Conservation (phyloP, 2,329 filamentous ascomycete genomes). For the Triangularia verruculosa region DNA sequence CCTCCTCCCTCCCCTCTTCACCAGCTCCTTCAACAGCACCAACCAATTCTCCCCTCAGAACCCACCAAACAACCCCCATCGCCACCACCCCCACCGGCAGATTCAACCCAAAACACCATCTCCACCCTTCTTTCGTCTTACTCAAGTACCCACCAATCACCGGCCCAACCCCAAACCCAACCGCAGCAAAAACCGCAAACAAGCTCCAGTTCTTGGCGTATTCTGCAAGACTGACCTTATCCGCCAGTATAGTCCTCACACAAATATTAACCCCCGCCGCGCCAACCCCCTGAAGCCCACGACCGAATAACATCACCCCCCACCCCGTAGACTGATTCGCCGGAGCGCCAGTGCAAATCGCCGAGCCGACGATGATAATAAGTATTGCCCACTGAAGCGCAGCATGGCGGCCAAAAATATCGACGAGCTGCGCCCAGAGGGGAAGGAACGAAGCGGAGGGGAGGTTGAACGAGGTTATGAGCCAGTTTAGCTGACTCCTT, state of each 20-base stretch:
- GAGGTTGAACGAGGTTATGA: constrained; percentile 68
- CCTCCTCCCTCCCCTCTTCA: constrained; percentile 29
- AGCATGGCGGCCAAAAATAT: constrained; percentile 62
- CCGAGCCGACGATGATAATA: constrained; percentile 57
- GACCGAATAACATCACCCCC: constrained; percentile 58
- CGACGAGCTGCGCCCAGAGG: constrained; percentile 61
- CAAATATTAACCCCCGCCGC: constrained; percentile 60
- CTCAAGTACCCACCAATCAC: constrained; percentile 59
- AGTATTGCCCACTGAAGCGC: constrained; percentile 56
- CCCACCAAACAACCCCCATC: constrained; percentile 51
- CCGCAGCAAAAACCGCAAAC: constrained; percentile 58
- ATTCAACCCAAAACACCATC: constrained; percentile 65
- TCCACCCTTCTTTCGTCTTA: constrained; percentile 49
- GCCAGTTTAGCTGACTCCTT: constrained; percentile 62
- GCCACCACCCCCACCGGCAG: constrained; percentile 53
- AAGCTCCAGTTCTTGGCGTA: constrained; percentile 61
- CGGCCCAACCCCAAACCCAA: constrained; percentile 60
- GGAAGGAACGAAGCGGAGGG: constrained; percentile 66
- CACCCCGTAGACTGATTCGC: constrained; percentile 42
- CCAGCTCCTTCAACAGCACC: constrained; percentile 34
- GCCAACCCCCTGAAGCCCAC: constrained; percentile 60
- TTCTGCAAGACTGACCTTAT: constrained; percentile 59
- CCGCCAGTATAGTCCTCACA: constrained; percentile 61
- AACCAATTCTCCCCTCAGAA: constrained; percentile 58
- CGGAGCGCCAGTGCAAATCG: constrained; percentile 58